Evolutionary conservation across 2,329 filamentous ascomycete species (phyloP), one percentile per base, ranked within the genome.

Genomic region (Aspergillus persii): DNA sequence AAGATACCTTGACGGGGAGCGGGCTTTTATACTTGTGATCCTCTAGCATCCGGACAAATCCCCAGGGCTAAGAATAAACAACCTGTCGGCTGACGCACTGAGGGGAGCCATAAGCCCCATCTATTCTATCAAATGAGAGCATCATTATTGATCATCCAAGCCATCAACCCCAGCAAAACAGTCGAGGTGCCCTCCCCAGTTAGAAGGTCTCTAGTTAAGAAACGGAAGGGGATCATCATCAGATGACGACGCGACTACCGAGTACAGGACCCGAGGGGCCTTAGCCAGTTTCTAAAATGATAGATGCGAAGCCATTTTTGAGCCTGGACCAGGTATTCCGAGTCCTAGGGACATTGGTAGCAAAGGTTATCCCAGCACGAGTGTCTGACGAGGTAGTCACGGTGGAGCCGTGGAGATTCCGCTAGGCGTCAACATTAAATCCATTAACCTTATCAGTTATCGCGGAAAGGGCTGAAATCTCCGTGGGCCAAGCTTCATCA

Each of bases 401-500:
- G 31, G 31, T 33, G 31, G 36, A 39, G 11, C 5, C 11, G 36
- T 29, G 54, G 23, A 41, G 30, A 29, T 29, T 41, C 31, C 41
- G 46, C 56, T 44, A 29, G 56, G 56, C 51, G 47, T 36, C 31
- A 39, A 39, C 4, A 39, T 39, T 36, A 50, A 56, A 26, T 2
- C 23, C 33, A 56, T 50, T 9, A 39, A 53, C 49, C 29, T 23
- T 39, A 39, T 39, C 36, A 12, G 36, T 39, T 39, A 39, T 39
- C 36, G 12, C 36, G 36, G 12, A n/a, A n/a, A 29, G 23, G 11
- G 33, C 11, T 47, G 36, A 23, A 50, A 36, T 36, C 5, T 44
- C 26, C 41, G 31, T 52, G 27, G 23, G 46, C 49, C 54, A 58
- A 58, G 41, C 59, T 39, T 61, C 56, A 33, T 39, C 36, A 39